Evolutionary conservation across 768 basidiomycete species (phyloP).

Genomic region (Calocera cornea): DNA sequence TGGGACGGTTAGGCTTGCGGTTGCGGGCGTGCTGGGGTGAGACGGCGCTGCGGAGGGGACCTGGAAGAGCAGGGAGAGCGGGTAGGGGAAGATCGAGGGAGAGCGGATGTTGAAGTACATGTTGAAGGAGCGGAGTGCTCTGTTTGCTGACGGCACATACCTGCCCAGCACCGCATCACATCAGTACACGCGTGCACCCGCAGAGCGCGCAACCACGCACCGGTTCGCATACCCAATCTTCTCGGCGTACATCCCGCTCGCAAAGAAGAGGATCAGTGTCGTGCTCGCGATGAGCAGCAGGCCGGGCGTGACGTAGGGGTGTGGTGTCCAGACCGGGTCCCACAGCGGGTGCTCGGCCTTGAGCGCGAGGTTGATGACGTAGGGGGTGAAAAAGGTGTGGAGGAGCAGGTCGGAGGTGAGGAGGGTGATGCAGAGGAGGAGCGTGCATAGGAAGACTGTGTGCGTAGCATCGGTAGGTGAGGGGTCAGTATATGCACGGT

Average conservation of each 20-base stretch:
- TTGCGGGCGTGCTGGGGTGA: slow-evolving; percentile 8
- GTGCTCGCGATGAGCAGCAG: slow-evolving; percentile 78
- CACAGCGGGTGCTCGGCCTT: slow-evolving; percentile 9
- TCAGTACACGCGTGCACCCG: neutral
- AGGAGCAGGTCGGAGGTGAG: slow-evolving; percentile 64
- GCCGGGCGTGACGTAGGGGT: slow-evolving; percentile 61
- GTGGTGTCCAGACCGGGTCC: neutral
- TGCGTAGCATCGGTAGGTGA: no score
- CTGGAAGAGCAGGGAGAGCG: slow-evolving; percentile 39
- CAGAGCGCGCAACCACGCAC: slow-evolving; percentile 36
- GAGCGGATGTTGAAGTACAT: slow-evolving; percentile 93
- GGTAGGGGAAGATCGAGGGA: slow-evolving; percentile 36
- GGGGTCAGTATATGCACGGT: no score
- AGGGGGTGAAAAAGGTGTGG: slow-evolving; percentile 45
- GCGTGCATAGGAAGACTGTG: slow-evolving; percentile 61
- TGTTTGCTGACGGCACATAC: slow-evolving; percentile 93
- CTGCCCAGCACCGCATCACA: slow-evolving; percentile 29
- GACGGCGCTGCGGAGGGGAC: slow-evolving; percentile 39
- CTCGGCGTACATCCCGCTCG: slow-evolving; percentile 90
- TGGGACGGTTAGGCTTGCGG: slow-evolving; percentile 20
- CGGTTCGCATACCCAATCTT: slow-evolving; percentile 94
- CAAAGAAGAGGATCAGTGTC: slow-evolving; percentile 87
- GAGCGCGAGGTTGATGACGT: slow-evolving; percentile 9
- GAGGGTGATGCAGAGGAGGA: slow-evolving; percentile 54
- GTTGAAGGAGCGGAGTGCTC: slow-evolving; percentile 80